Conservation (phyloP, 2,329 filamentous ascomycete genomes). For the Aspergillus ibericus region DNA sequence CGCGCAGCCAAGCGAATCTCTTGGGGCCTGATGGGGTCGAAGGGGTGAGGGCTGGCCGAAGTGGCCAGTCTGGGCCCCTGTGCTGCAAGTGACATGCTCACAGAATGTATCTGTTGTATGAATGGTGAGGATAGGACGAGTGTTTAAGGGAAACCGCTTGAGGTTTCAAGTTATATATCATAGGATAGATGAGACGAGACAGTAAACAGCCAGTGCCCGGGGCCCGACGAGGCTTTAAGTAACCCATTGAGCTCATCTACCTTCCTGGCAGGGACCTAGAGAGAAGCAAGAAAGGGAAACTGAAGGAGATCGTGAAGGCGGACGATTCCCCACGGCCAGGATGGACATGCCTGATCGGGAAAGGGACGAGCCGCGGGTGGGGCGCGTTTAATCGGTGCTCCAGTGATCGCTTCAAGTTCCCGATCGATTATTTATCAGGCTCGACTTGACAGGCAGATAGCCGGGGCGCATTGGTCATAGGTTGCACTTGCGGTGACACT, state of each 20-base stretch:
- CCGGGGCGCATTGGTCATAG: not conserved
- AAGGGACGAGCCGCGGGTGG: constrained; percentile 4
- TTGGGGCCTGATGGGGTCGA: constrained; percentile 39
- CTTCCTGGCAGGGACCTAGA: not conserved
- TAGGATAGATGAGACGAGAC: not conserved
- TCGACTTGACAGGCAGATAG: not conserved
- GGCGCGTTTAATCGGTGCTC: not conserved
- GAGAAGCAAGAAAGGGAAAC: not conserved
- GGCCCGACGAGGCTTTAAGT: not conserved
- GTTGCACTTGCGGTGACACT: not conserved
- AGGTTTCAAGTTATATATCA: not conserved
- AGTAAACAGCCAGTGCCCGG: not conserved
- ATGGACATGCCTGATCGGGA: constrained; percentile 32
- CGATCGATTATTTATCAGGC: not conserved
- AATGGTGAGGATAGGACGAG: not conserved
- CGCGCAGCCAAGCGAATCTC: constrained; percentile 40
- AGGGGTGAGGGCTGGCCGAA: constrained; percentile 33
- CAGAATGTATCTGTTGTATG: not conserved
- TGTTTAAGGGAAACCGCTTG: not conserved
- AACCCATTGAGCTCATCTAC: not conserved
- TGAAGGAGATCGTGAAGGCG: not conserved
- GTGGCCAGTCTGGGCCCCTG: constrained; percentile 14
- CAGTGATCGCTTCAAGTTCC: not conserved
- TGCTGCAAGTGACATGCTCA: constrained; percentile 15
- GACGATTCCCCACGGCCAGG: constrained; percentile 13